Conservation (phyloP, 495 filamentous ascomycete genomes). For the Trichoderma asperelloides region DNA sequence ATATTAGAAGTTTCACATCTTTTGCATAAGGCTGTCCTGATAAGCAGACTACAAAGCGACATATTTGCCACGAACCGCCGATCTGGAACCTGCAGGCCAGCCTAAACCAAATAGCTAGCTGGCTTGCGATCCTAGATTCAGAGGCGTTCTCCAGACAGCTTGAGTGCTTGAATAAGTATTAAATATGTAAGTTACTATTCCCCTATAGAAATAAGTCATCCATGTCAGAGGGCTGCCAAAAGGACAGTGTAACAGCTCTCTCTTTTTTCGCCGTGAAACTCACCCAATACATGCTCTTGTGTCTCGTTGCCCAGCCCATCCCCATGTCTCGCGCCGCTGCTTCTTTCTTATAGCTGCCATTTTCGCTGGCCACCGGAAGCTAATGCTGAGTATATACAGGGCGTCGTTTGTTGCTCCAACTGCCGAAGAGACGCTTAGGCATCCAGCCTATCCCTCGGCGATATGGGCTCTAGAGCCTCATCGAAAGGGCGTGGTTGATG, state of each 20-base stretch:
- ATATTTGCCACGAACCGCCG: not conserved
- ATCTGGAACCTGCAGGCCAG: not conserved
- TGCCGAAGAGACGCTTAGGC: constrained; percentile 28
- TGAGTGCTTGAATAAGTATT: not conserved
- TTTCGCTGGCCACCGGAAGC: too few species aligned
- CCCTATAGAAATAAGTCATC: not conserved
- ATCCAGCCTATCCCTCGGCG: constrained; percentile 37
- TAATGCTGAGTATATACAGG: too few species aligned
- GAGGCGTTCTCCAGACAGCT: not conserved
- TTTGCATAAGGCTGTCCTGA: not conserved
- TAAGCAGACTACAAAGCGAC: not conserved
- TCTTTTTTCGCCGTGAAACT: not conserved
- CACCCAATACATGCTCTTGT: not conserved
- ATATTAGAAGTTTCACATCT: not conserved
- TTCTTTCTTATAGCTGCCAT: not conserved
- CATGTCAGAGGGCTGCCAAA: not conserved
- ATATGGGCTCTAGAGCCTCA: constrained; percentile 58
- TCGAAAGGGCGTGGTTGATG: constrained; percentile 45
- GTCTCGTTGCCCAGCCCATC: not conserved
- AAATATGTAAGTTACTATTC: not conserved
- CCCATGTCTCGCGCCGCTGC: too few species aligned
- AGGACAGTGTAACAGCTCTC: not conserved
- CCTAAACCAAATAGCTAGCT: not conserved
- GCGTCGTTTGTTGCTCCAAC: constrained; percentile 21
- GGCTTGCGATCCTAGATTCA: not conserved